Conservation (phyloP, 1,284 basidiomycete species). For the Somion occarium region DNA sequence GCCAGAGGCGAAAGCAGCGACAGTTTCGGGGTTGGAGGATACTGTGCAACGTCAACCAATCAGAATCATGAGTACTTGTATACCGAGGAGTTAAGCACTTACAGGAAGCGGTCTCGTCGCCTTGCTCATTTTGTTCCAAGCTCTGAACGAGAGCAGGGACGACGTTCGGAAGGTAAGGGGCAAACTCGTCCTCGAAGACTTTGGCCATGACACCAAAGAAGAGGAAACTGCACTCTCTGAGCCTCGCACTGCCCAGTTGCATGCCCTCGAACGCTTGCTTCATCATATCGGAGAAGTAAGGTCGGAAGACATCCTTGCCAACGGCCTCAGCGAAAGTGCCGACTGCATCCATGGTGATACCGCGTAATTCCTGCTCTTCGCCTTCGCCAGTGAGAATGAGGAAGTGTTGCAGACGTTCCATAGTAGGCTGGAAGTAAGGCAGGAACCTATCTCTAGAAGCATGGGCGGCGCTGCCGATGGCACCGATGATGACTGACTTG, state of each 20-base stretch:
- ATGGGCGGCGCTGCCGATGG: slow-evolving; percentile 97
- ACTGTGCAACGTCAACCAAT: not conserved
- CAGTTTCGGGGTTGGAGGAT: slow-evolving; percentile 41
- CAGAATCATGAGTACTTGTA: slow-evolving; percentile 1
- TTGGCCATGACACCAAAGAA: slow-evolving; percentile 98
- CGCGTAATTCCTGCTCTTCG: slow-evolving; percentile 91
- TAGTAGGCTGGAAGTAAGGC: slow-evolving; percentile 94
- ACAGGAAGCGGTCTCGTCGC: slow-evolving; percentile 48
- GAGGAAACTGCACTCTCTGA: slow-evolving; percentile 96
- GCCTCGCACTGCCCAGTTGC: slow-evolving; percentile 80
- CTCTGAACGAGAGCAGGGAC: slow-evolving; percentile 85
- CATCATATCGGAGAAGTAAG: slow-evolving; percentile 97
- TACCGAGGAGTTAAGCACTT: slow-evolving; percentile 24
- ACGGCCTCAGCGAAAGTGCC: slow-evolving; percentile 98
- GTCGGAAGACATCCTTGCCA: slow-evolving; percentile 90
- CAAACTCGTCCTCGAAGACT: slow-evolving; percentile 94
- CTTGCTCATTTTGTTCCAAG: slow-evolving; percentile 82
- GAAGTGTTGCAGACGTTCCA: slow-evolving; percentile 87
- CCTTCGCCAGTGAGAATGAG: slow-evolving; percentile 79
- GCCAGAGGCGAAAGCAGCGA: slow-evolving; percentile 66
- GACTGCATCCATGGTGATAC: slow-evolving; percentile 97
- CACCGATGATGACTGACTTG: slow-evolving; percentile 96
- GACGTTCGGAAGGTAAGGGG: slow-evolving; percentile 81
- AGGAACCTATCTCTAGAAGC: slow-evolving; percentile 93
- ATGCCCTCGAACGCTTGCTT: slow-evolving; percentile 91